Conservation (phyloP, 495 filamentous ascomycete genomes). For the Penicillium argentinense region DNA sequence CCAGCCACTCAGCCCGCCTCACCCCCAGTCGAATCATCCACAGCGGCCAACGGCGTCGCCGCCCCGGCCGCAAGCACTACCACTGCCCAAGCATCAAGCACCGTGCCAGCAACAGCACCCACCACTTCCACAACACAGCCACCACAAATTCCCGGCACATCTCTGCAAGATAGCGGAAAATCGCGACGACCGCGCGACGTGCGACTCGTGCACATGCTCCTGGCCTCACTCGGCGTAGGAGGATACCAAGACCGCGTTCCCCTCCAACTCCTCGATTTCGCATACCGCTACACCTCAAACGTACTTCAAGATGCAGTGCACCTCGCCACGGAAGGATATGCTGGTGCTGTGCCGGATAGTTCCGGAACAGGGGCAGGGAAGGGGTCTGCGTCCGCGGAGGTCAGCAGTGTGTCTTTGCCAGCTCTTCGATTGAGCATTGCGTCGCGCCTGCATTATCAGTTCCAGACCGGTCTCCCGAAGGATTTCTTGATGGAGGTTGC, state of each 20-base stretch:
- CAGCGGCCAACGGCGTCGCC: constrained; percentile 22
- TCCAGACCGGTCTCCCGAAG: constrained; percentile 67
- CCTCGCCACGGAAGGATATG: constrained; percentile 54
- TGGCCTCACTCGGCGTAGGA: constrained; percentile 81
- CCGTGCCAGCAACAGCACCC: constrained; percentile 14
- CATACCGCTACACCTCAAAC: constrained; percentile 74
- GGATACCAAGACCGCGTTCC: constrained; percentile 93
- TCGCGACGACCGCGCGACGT: constrained; percentile 85
- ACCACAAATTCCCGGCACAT: constrained; percentile 50
- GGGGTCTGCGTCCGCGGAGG: constrained; percentile 26
- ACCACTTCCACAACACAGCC: constrained; percentile 36
- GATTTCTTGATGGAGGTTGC: constrained; percentile 86
- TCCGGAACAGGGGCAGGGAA: constrained; percentile 18
- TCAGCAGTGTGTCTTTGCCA: constrained; percentile 51
- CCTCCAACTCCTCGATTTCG: constrained; percentile 92
- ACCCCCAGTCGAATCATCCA: constrained; percentile 43
- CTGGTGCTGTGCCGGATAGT: constrained; percentile 31
- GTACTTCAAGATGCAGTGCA: constrained; percentile 53
- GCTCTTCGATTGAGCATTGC: constrained; percentile 65
- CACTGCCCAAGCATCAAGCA: constrained; percentile 17
- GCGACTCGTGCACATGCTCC: constrained; percentile 85
- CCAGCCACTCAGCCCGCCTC: constrained; percentile 45
- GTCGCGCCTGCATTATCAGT: constrained; percentile 63
- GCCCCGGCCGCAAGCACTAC: constrained; percentile 20
- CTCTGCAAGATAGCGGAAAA: constrained; percentile 58